phyloP scores from a whole-genome alignment of 1,284 basidiomycete species.

The Boletus smithii region DNA sequence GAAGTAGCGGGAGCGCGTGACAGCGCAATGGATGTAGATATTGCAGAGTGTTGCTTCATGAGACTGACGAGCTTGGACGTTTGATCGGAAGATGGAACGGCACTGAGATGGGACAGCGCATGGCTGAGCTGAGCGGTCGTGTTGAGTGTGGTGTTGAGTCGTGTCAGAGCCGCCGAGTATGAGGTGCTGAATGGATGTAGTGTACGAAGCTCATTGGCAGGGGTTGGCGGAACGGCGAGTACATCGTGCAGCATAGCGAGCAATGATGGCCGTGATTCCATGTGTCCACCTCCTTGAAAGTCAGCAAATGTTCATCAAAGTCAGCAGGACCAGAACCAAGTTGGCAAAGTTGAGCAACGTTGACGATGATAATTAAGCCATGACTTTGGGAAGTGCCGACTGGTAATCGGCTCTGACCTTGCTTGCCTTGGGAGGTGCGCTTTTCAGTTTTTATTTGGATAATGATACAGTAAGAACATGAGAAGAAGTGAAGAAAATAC shows the following conservation, averaged over 20 bases:
- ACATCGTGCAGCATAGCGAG: constrained; percentile 30
- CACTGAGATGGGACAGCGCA: constrained; percentile 50
- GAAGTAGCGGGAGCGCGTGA: constrained; percentile 25
- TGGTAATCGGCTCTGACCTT: too few relatives aligned
- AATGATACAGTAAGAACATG: too few relatives aligned
- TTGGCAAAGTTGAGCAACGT: too few relatives aligned
- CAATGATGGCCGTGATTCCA: constrained; percentile 22
- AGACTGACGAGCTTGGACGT: constrained; percentile 60
- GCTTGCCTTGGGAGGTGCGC: too few relatives aligned
- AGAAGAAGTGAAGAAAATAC: too few relatives aligned
- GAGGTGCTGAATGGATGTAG: constrained; percentile 50
- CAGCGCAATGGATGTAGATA: constrained; percentile 33
- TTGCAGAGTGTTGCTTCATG: constrained; percentile 58
- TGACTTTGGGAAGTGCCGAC: too few relatives aligned
- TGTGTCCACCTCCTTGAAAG: constrained; percentile 1
- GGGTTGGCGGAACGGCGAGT: constrained; percentile 12
- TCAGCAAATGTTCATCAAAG: background rate
- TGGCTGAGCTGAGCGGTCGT: constrained; percentile 50
- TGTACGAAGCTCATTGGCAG: constrained; percentile 28
- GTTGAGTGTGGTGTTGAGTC: constrained; percentile 50
- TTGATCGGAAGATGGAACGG: constrained; percentile 48
- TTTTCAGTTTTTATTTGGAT: too few relatives aligned
- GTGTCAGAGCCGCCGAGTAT: constrained; percentile 40
- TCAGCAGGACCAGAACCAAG: too few relatives aligned
- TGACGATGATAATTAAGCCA: too few relatives aligned